A percentile compares a stretch with the other conserved stretches of the same genome.
These are phyloP conservation scores for Chrysoporthe austroafricana DNA, from an alignment of 2,329 filamentous ascomycete genomes.

Conservation along the genomic window DNA sequence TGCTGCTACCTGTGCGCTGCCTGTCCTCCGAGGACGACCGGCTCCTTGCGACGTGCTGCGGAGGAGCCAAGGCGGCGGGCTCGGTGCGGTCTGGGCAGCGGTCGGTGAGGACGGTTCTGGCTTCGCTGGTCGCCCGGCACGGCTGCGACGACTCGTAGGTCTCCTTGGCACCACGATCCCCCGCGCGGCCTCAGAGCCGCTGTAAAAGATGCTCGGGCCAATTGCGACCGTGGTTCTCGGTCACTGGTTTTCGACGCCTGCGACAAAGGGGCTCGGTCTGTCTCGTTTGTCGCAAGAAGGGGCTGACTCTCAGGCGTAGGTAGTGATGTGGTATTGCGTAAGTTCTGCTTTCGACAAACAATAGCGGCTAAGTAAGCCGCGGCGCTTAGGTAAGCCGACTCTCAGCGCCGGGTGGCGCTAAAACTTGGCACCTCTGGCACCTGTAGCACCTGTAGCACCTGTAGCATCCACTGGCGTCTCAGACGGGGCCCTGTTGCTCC, in stretches of 20 bases:
- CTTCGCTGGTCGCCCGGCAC: slow-evolving; percentile 1
- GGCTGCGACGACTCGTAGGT: slow-evolving; percentile 12
- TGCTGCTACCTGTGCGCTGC: not conserved
- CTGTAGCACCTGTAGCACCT: not conserved
- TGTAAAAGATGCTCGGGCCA: slow-evolving; percentile 18
- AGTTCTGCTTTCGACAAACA: slow-evolving; percentile 8
- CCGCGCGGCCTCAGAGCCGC: slow-evolving; percentile 28
- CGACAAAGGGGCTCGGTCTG: not conserved
- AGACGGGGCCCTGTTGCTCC: not conserved
- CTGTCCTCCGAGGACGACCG: not conserved
- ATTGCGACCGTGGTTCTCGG: slow-evolving; percentile 15
- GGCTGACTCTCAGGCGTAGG: slow-evolving; percentile 4
- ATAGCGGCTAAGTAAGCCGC: slow-evolving; percentile 11
- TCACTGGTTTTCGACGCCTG: slow-evolving; percentile 5
- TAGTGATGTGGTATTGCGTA: slow-evolving; percentile 14
- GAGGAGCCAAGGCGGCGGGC: not conserved
- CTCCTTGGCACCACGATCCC: slow-evolving; percentile 30
- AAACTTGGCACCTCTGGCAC: not conserved
- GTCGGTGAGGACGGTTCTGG: slow-evolving; percentile 1
- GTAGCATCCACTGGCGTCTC: not conserved
- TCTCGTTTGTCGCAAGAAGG: slow-evolving; percentile 10
- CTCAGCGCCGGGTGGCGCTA: slow-evolving; percentile 11
- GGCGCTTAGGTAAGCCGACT: slow-evolving; percentile 2
- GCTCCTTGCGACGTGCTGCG: not conserved
- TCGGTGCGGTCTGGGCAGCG: not conserved